A percentile compares a stretch with the other conserved stretches of the same genome.
These are phyloP conservation scores for Stylosanthes scabra DNA, from an alignment of 331 rosid species.

Conservation along the genomic window DNA sequence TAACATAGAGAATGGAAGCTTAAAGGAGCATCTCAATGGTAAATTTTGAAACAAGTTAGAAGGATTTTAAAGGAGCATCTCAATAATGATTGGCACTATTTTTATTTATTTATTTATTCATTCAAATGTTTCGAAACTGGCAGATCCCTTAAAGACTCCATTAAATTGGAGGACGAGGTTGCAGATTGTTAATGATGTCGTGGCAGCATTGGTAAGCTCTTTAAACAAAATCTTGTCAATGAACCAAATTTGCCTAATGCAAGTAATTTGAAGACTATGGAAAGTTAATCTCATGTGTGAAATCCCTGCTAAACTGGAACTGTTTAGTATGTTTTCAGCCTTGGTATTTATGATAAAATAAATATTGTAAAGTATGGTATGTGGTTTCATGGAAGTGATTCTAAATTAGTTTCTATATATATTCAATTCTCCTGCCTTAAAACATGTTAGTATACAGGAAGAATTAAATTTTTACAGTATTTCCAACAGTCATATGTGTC, in stretches of 20 bases:
- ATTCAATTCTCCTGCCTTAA: slow-evolving; percentile 5
- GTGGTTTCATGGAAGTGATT: neutral
- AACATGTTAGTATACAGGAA: neutral
- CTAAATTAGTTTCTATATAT: slow-evolving; percentile 5
- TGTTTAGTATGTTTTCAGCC: neutral
- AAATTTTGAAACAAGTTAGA: slow-evolving; percentile 31
- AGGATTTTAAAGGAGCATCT: slow-evolving; percentile 20
- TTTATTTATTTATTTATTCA: slow-evolving; percentile 31
- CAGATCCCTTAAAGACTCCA: slow-evolving; percentile 94
- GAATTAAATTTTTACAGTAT: neutral
- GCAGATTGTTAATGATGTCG: slow-evolving; percentile 80
- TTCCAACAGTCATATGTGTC: neutral
- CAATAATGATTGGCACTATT: slow-evolving; percentile 34
- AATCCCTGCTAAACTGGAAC: slow-evolving; percentile 5
- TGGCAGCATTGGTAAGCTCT: slow-evolving; percentile 79
- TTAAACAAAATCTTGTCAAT: slow-evolving; percentile 17
- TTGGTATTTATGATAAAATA: neutral
- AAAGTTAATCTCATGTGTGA: slow-evolving; percentile 3
- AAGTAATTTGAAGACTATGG: slow-evolving; percentile 19
- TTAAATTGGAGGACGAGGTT: slow-evolving; percentile 87
- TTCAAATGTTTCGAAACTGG: slow-evolving; percentile 37
- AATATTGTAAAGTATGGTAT: slow-evolving; percentile 1
- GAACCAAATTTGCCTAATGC: slow-evolving; percentile 6
- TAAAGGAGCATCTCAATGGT: slow-evolving; percentile 94
- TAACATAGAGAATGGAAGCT: slow-evolving; percentile 85